phyloP scores from a whole-genome alignment of 2,329 filamentous ascomycete genomes.

The Knoxdaviesia capensis region DNA sequence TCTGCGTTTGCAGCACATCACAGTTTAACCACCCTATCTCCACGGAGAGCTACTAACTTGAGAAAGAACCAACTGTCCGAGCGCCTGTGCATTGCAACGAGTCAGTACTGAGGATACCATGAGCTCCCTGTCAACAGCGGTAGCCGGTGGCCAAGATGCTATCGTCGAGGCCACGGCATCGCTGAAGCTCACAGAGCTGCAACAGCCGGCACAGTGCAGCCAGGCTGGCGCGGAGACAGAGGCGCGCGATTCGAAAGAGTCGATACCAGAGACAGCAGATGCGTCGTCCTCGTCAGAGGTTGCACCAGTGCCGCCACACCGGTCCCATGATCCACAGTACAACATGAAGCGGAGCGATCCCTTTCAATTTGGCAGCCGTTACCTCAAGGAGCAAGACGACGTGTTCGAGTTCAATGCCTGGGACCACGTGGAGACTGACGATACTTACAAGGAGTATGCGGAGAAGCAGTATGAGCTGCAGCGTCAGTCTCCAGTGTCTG shows the following conservation, averaged over 20 bases:
- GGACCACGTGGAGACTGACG: conserved; percentile 93
- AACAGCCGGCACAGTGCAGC: too few relatives aligned
- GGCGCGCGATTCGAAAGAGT: too few relatives aligned
- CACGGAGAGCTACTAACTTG: too few relatives aligned
- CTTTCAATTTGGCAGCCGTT: conserved; percentile 87
- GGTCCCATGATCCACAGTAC: conserved; percentile 48
- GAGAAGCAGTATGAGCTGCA: conserved; percentile 72
- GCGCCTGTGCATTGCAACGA: too few relatives aligned
- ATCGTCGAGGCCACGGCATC: conserved; percentile 1
- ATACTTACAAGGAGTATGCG: conserved; percentile 69
- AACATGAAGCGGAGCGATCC: conserved; percentile 80
- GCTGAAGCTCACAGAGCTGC: conserved; percentile 1
- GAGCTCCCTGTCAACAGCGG: too few relatives aligned
- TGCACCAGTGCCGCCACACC: conserved; percentile 30
- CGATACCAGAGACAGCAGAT: neutral
- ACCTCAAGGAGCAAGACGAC: conserved; percentile 64
- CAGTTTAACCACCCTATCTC: too few relatives aligned
- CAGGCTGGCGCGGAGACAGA: too few relatives aligned
- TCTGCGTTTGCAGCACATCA: neutral
- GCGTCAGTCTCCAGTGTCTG: conserved; percentile 67
- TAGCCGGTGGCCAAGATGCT: neutral
- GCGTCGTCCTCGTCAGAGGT: conserved; percentile 1
- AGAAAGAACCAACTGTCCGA: too few relatives aligned
- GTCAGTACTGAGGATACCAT: too few relatives aligned
- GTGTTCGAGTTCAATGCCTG: conserved; percentile 97